Evolutionary conservation across 169 alveolate genomes (phyloP).

Genomic region (Blepharisma undulans): DNA sequence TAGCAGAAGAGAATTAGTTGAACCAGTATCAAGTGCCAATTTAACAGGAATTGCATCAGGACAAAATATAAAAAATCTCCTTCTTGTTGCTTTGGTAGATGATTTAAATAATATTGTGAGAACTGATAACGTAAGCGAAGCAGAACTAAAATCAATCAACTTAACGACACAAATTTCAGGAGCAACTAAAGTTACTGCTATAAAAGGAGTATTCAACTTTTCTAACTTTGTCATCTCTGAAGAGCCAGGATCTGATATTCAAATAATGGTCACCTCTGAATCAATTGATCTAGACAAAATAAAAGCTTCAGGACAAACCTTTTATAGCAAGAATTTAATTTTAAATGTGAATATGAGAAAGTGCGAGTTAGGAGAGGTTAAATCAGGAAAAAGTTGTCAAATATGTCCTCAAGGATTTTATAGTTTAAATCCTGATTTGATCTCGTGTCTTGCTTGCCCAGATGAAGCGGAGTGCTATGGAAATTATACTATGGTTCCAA

Average conservation of each 20-base stretch:
- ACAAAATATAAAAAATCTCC: too few relatives aligned
- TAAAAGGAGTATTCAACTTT: neutral
- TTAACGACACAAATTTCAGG: neutral
- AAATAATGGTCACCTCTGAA: neutral
- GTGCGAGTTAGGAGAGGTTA: slow-evolving; percentile 10
- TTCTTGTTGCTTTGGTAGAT: neutral
- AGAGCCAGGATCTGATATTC: neutral
- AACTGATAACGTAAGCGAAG: slow-evolving; percentile 4
- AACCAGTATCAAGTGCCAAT: too few relatives aligned
- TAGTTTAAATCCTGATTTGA: neutral
- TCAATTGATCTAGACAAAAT: neutral
- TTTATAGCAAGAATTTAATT: neutral
- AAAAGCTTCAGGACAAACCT: neutral
- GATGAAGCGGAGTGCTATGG: slow-evolving; percentile 23
- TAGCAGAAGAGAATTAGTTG: neutral
- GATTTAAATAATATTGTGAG: neutral
- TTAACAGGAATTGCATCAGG: too few relatives aligned
- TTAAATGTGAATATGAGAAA: neutral
- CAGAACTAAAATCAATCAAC: neutral
- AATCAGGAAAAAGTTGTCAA: neutral
- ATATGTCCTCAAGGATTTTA: neutral
- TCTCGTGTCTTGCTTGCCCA: neutral
- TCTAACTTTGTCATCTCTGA: neutral
- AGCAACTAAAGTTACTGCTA: neutral
- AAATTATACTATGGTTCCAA: neutral